Percentiles rank a stretch among this genome's conserved stretches.
Evolutionary conservation across 495 filamentous ascomycete genomes (phyloP).

Genomic region (Penicillium atrosanguineum): DNA sequence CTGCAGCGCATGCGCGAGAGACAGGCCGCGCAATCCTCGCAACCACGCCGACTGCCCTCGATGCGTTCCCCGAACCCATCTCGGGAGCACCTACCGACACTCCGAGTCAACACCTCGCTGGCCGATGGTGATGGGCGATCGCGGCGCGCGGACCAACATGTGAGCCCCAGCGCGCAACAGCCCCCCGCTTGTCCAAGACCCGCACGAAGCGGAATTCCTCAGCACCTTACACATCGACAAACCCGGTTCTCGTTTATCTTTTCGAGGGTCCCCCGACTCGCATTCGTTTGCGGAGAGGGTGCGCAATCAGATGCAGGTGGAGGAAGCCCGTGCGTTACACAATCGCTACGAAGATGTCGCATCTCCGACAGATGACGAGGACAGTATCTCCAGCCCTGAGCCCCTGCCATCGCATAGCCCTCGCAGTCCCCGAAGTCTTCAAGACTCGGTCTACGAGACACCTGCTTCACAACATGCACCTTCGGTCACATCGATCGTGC

Average conservation of each 20-base stretch:
- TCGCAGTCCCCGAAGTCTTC: constrained; percentile 26
- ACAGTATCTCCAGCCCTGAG: constrained; percentile 17
- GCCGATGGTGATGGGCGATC: constrained; percentile 22
- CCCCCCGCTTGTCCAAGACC: constrained; percentile 31
- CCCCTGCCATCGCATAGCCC: constrained; percentile 23
- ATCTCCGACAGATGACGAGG: constrained; percentile 27
- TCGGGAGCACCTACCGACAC: constrained; percentile 18
- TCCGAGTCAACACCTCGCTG: constrained; percentile 43
- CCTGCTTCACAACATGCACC: constrained; percentile 20
- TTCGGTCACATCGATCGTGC: constrained; percentile 27
- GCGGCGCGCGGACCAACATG: constrained; percentile 12
- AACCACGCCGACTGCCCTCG: constrained; percentile 9
- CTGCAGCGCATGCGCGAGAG: constrained; percentile 44
- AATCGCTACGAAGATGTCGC: constrained; percentile 34
- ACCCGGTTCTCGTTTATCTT: constrained; percentile 40
- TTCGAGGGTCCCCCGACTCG: constrained; percentile 41
- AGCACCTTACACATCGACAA: constrained; percentile 32
- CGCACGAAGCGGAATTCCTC: constrained; percentile 40
- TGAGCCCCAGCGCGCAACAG: constrained; percentile 23
- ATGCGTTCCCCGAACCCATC: constrained; percentile 14
- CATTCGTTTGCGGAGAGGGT: constrained; percentile 52
- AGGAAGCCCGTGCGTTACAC: constrained; percentile 68
- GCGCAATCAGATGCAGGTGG: constrained; percentile 69
- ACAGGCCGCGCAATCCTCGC: constrained; percentile 2
- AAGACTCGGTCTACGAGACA: constrained; percentile 27